Evolutionary conservation across 2,329 filamentous ascomycete genomes (phyloP).

Genomic region (Blumeria graminis): DNA sequence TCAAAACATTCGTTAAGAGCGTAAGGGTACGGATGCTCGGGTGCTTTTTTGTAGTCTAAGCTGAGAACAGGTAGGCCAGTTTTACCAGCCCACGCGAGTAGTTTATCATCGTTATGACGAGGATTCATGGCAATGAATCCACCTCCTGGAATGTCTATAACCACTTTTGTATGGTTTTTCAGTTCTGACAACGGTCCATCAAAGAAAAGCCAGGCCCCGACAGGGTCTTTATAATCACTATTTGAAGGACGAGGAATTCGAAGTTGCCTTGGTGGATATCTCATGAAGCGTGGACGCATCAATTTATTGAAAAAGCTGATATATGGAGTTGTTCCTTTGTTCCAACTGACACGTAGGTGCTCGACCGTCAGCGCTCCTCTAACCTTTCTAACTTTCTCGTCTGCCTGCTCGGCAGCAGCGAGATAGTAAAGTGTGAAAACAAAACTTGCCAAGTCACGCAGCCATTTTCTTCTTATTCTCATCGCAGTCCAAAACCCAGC

Average conservation of each 20-base stretch:
- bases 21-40: constrained; percentile 66
- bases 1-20: constrained; percentile 75
- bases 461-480: constrained; percentile 58
- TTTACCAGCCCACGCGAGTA: constrained; percentile 77
- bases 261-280: constrained; percentile 59
- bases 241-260: constrained; percentile 58
- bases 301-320: constrained; percentile 47
- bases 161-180: constrained; percentile 48
- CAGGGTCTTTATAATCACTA: constrained; percentile 63
- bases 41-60: constrained; percentile 73
- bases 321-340: constrained; percentile 79
- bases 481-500: constrained; percentile 98
- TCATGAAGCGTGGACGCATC: constrained; percentile 54
- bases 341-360: constrained; percentile 81
- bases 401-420: constrained; percentile 75
- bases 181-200: constrained; percentile 65
- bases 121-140: constrained; percentile 95
- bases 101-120: constrained; percentile 79
- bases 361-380: constrained; percentile 70
- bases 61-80: constrained; percentile 75
- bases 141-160: constrained; percentile 79
- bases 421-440: constrained; percentile 79
- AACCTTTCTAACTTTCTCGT: constrained; percentile 88
- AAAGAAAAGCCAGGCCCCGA: constrained; percentile 80
- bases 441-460: constrained; percentile 62